These are phyloP conservation scores for Verbena officinalis DNA, from an alignment of 257 asterid species.

Conservation along the genomic window DNA sequence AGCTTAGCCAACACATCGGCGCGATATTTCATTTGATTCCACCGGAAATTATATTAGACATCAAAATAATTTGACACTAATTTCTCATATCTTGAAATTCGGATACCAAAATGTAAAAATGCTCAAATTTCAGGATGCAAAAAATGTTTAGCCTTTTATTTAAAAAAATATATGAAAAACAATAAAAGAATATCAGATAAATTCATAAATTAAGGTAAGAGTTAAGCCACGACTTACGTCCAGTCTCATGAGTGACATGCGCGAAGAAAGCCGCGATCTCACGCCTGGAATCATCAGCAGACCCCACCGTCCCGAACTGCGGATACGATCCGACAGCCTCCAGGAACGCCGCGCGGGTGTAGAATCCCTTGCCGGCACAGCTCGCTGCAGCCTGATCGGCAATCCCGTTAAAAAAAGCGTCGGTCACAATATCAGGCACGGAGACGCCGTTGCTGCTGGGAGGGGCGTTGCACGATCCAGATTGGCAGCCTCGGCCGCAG, in stretches of 20 bases:
- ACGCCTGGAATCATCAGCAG: constrained; percentile 45
- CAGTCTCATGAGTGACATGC: constrained; percentile 57
- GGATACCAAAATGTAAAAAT: too few species aligned
- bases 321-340: constrained; percentile 41
- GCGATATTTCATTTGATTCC: too few species aligned
- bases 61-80: too few species aligned
- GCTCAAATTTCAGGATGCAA: too few species aligned
- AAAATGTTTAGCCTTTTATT: too few species aligned
- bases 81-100: too few species aligned
- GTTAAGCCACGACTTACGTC: too few species aligned
- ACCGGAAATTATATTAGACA: too few species aligned
- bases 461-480: constrained; percentile 40
- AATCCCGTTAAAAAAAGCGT: constrained; percentile 45
- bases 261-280: constrained; percentile 66
- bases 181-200: too few species aligned
- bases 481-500: constrained; percentile 50
- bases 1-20: too few species aligned
- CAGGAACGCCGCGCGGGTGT: constrained; percentile 46
- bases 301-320: constrained; percentile 36
- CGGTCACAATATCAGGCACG: constrained; percentile 42
- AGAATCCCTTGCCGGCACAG: constrained; percentile 54
- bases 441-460: constrained; percentile 27
- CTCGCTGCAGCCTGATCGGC: constrained; percentile 31
- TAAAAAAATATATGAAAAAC: too few species aligned
- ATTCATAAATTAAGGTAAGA: too few species aligned